Conservation (phyloP, 345 rosid genomes). For the Salix caprea region DNA sequence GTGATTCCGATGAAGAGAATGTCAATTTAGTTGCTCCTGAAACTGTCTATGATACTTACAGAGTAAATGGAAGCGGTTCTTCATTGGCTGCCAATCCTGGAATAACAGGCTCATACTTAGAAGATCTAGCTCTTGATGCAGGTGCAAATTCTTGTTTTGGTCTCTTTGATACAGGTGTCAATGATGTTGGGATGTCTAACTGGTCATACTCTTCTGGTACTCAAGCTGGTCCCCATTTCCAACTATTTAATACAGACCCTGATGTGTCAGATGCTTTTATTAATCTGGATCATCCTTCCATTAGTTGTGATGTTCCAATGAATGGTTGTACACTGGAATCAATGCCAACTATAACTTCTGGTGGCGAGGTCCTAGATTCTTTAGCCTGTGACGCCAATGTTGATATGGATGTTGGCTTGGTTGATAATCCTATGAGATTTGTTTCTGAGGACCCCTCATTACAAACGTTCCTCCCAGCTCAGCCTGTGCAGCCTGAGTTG, state of each 20-base stretch:
- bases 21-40: constrained; percentile 12
- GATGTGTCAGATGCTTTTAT: constrained; percentile 28
- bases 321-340: constrained; percentile 15
- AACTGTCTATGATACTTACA: constrained; percentile 7
- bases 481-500: constrained; percentile 11
- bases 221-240: constrained; percentile 20
- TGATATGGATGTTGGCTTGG: constrained; percentile 22
- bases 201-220: constrained; percentile 21
- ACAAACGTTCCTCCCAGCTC: constrained; percentile 26
- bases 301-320: constrained; percentile 16
- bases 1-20: constrained; percentile 41
- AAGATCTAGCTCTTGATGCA: constrained; percentile 17
- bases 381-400: constrained; percentile 7
- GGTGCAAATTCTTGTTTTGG: constrained; percentile 14
- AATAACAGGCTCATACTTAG: constrained; percentile 13
- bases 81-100: constrained; percentile 2
- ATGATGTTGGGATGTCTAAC: constrained; percentile 13
- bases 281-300: constrained; percentile 13
- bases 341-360: constrained; percentile 6
- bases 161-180: constrained; percentile 16
- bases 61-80: neutral
- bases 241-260: constrained; percentile 23
- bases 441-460: constrained; percentile 28
- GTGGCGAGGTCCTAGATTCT: constrained; percentile 13
- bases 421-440: constrained; percentile 25